Conservation (phyloP, 257 asterid species). For the Przewalskia tangutica region DNA sequence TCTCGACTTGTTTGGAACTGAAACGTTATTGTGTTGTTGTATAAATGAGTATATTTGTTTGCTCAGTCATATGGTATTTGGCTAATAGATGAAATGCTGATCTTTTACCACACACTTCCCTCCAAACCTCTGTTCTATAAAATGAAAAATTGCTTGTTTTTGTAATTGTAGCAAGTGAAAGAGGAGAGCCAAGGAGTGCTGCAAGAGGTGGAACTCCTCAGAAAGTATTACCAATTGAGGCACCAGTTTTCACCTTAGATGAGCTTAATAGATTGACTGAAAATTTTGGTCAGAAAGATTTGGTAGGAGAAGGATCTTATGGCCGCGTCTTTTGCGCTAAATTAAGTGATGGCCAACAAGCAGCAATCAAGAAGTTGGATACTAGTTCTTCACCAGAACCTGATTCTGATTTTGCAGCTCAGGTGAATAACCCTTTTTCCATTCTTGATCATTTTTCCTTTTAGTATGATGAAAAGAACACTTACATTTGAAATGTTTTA, state of each 20-base stretch:
- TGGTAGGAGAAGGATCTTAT: constrained; percentile 21
- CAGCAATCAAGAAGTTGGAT: constrained; percentile 72
- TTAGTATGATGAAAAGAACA: neutral
- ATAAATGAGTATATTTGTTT: neutral
- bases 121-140: too few relatives aligned
- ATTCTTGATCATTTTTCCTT: neutral
- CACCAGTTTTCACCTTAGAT: constrained; percentile 42
- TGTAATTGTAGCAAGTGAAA: constrained; percentile 39
- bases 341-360: constrained; percentile 38
- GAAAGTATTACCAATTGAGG: constrained; percentile 65
- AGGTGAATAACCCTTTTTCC: constrained; percentile 21
- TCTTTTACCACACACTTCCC: neutral
- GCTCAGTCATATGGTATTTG: neutral
- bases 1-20: neutral
- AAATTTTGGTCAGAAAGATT: constrained; percentile 16
- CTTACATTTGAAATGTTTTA: neutral
- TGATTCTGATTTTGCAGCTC: constrained; percentile 53
- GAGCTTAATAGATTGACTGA: constrained; percentile 13
- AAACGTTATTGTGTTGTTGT: neutral
- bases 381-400: constrained; percentile 51
- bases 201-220: constrained; percentile 58
- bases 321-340: constrained; percentile 32
- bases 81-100: neutral
- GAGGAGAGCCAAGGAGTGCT: constrained; percentile 64
- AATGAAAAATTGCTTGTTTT: too few relatives aligned